Evolutionary conservation across 1,284 basidiomycete genomes (phyloP).

Genomic region (Heterobasidion annosum): DNA sequence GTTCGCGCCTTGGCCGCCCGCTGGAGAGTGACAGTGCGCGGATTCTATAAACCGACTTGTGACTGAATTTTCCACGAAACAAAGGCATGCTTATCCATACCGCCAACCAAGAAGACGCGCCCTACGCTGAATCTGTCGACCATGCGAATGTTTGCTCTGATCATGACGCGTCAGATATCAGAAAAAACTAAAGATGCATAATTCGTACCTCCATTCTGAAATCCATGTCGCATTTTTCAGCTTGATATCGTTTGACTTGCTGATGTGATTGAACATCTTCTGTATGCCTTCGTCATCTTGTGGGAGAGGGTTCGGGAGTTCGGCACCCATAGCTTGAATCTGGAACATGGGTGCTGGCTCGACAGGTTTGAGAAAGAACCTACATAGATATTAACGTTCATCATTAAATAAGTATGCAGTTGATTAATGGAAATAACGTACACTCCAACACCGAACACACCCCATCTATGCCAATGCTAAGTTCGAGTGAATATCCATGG

Average conservation of each 20-base stretch:
- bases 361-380: slow-evolving; percentile 8
- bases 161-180: too few relatives aligned
- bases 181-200: not conserved
- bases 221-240: slow-evolving; percentile 5
- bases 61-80: not conserved
- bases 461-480: slow-evolving; percentile 13
- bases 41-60: slow-evolving; percentile 3
- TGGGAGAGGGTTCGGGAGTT: slow-evolving; percentile 7
- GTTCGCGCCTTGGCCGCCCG: slow-evolving; percentile 12
- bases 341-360: slow-evolving; percentile 7
- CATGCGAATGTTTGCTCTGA: slow-evolving; percentile 16
- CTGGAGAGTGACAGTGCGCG: slow-evolving; percentile 11
- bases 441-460: slow-evolving; percentile 3
- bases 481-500: not conserved
- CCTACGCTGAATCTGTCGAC: slow-evolving; percentile 12
- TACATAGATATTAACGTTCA: not conserved
- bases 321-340: slow-evolving; percentile 8
- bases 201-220: slow-evolving; percentile 12
- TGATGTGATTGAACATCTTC: slow-evolving; percentile 7
- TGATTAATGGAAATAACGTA: not conserved
- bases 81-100: slow-evolving; percentile 2
- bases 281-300: slow-evolving; percentile 5
- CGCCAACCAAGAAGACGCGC: slow-evolving; percentile 15
- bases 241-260: slow-evolving; percentile 5
- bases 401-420: not conserved